Evolutionary conservation across 2,329 filamentous ascomycete genomes (phyloP).

Genomic region (Sphaerulina musiva): DNA sequence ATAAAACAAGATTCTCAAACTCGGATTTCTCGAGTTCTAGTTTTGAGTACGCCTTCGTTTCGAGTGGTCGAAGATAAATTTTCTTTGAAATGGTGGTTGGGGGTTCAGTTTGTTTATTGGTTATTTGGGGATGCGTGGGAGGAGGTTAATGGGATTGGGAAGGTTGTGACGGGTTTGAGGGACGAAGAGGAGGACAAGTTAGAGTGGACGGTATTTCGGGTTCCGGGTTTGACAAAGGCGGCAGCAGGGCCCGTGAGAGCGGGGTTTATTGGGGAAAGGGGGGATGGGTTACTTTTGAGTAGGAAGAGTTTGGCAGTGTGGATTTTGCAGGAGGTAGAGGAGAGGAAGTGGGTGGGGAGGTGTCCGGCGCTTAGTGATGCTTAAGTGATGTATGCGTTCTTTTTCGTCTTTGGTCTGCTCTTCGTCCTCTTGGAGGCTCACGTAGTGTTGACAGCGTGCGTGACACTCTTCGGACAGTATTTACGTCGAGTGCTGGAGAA

Average conservation of each 20-base stretch:
- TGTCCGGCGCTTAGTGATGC: constrained; percentile 20
- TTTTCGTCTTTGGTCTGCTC: too few species aligned
- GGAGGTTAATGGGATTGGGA: constrained; percentile 19
- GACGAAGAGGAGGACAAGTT: background rate
- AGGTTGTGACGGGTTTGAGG: constrained; percentile 10
- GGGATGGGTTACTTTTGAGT: constrained; percentile 18
- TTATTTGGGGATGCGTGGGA: constrained; percentile 14
- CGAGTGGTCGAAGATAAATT: constrained; percentile 8
- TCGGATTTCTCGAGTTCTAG: constrained; percentile 12
- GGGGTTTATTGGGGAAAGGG: constrained; percentile 12
- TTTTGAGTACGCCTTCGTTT: constrained; percentile 17
- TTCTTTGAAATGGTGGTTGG: constrained; percentile 13
- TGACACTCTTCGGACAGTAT: too few species aligned
- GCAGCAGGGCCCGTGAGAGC: constrained; percentile 16
- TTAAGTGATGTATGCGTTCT: background rate
- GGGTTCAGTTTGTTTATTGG: constrained; percentile 9
- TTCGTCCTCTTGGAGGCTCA: too few species aligned
- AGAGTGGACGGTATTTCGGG: constrained; percentile 21
- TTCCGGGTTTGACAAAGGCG: constrained; percentile 19
- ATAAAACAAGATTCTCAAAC: constrained; percentile 3
- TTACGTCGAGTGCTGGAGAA: too few species aligned
- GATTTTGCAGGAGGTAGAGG: constrained; percentile 21
- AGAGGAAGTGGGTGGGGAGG: constrained; percentile 21
- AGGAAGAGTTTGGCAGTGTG: constrained; percentile 23
- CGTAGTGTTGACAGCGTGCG: too few species aligned